Evolutionary conservation across 371 early-diverging fungal genomes (phyloP), one percentile per base, ranked within the genome.

Genomic region (Syncephalastrum sp.): DNA sequence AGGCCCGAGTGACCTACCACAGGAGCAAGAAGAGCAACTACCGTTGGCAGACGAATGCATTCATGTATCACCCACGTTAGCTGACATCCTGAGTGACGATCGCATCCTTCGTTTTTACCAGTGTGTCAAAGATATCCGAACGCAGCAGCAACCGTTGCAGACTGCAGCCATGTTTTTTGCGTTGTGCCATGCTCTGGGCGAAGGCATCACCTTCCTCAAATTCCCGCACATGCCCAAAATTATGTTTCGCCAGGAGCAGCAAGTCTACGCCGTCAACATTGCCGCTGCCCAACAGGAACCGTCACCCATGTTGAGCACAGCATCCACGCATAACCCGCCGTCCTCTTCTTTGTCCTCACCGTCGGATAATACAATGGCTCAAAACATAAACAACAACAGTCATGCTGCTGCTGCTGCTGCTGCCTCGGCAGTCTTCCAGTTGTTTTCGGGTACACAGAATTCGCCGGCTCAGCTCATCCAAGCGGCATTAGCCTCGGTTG

Each of bases 121-220:
- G 52, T 73, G 75, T 51, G 79, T 78, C 16, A 78, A 78, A 51
- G 79, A 78, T 52, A 78, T 78, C 56, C 75, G 68, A 53, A 69
- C 74, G 3, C 79, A 75, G 46, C 68, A 64, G 8, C 68, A 69
- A 1, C 75, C 79, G 3, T 64, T 62, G 15, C 73, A 75, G 50
- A 78, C 79, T 2, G 69, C 68, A 0, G 69, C 74, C 64, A 75
- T 78, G 79, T 78, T 78, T 49, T 78, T 75, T 60, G 79, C 79
- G 0, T 60, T 78, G 19, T 78, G 75, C 43, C 79, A 78, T 57
- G 79, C 79, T 6, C 43, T 78, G 6, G 75, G 75, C 13, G 75
- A 78, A 23, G 64, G 67, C 19, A 71, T 75, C 1, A 65, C 67
- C 0, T 78, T 78, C 17, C 60, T 75, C 38, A 78, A 78, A 47